Evolutionary conservation across 192 early-diverging fungal genomes (phyloP), one percentile per base, ranked within the genome.

Genomic region (Podila epicladia): DNA sequence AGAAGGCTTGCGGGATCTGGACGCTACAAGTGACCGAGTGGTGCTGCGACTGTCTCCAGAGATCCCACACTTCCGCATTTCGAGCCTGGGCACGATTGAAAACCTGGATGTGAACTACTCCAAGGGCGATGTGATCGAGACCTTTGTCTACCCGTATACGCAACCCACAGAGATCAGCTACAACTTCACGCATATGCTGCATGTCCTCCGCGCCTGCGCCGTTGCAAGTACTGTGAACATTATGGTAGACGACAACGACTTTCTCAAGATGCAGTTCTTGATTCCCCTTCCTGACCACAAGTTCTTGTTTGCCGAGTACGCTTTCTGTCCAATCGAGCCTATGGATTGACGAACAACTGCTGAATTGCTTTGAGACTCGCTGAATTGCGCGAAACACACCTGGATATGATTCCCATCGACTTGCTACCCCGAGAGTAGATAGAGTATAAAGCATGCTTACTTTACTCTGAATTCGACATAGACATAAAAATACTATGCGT

Each of bases 61-160:
- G 2, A 80, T 73, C 24, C 77, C 77, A 9, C 71, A 80, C 28
- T 57, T 80, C 7, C 69, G 77, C 0, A 80, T 80, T 13, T 80
- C 77, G 7, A 80, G 77, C 59, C 63, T 80, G 53, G 77, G 77
- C 7, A 80, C 77, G 0, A 69, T 80, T n/a, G 77, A 80, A 28
- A 73, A 68, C 26, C 41, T 80, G 45, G 77, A 80, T 58, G 71
- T 80, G 37, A 80, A 80, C 58, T 80, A 80, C n/a, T 80, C 77
- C 2, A 65, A 64, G 37, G 77, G 77, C 19, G 77, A 80, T 61
- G 77, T 80, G 24, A 58, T 80, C 11, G 71, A 80, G 33, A 60
- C 71, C 3, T 80, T 72, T 53, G 48, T 61, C 1, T 72, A 69
- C 38, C 61, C 51, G 1, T 73, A 69, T 20, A 49, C 72, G 7